Conservation (phyloP, 768 basidiomycete species). For the Amanita pseudoporphyria region DNA sequence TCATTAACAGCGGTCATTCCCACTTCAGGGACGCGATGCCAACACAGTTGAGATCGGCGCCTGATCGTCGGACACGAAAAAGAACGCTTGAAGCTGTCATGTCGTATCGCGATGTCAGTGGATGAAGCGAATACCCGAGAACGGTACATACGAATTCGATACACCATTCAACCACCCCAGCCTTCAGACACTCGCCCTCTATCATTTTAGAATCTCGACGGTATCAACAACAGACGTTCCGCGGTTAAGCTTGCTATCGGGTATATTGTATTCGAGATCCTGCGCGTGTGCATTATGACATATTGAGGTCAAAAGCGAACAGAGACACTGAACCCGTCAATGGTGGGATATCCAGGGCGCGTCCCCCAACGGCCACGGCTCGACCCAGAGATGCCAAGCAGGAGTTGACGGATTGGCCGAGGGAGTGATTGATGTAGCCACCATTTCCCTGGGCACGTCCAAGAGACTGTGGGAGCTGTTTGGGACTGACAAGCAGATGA, state of each 20-base stretch:
- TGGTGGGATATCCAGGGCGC: too few relatives aligned
- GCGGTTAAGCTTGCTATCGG: slow-evolving; percentile 92
- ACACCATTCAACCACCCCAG: slow-evolving; percentile 90
- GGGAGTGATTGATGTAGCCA: too few relatives aligned
- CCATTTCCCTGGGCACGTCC: too few relatives aligned
- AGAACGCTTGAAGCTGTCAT: slow-evolving; percentile 86
- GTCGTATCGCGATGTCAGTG: not conserved
- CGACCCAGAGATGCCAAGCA: too few relatives aligned
- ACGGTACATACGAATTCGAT: slow-evolving; percentile 76
- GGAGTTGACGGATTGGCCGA: too few relatives aligned
- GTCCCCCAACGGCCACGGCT: too few relatives aligned
- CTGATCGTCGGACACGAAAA: slow-evolving; percentile 96
- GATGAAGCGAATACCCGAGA: not conserved
- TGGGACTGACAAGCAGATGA: too few relatives aligned
- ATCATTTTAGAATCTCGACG: slow-evolving; percentile 76
- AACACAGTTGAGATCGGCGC: slow-evolving; percentile 90
- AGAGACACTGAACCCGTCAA: too few relatives aligned
- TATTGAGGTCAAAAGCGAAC: not conserved
- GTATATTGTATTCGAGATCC: slow-evolving; percentile 92
- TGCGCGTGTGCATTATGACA: slow-evolving; percentile 16
- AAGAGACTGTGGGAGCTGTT: too few relatives aligned
- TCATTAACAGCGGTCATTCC: slow-evolving; percentile 93
- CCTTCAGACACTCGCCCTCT: slow-evolving; percentile 82
- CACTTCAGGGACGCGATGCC: slow-evolving; percentile 63
- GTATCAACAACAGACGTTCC: slow-evolving; percentile 96